Percentiles rank a stretch among this genome's conserved stretches.
These are phyloP conservation scores for Irpex sp. DNA, from an alignment of 1,284 basidiomycete genomes.

Conservation along the genomic window DNA sequence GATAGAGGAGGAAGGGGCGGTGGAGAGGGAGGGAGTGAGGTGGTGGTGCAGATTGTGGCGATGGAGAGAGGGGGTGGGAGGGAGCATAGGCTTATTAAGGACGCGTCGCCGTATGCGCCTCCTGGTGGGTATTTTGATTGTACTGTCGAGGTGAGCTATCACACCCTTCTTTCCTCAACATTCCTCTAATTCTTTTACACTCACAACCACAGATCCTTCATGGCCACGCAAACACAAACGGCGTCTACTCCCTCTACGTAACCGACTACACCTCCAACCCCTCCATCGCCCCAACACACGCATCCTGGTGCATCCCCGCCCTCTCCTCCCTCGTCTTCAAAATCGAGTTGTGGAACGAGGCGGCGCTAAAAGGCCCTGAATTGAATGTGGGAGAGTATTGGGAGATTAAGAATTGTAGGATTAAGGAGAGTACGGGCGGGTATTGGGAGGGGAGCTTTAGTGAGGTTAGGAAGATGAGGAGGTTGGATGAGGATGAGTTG, in stretches of 20 bases:
- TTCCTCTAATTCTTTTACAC: too few species aligned
- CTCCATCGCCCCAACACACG: slow-evolving; percentile 25
- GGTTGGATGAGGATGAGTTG: slow-evolving; percentile 36
- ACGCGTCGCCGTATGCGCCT: slow-evolving; percentile 37
- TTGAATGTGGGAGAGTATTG: slow-evolving; percentile 51
- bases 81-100: slow-evolving; percentile 46
- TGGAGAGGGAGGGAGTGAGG: slow-evolving; percentile 19
- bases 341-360: slow-evolving; percentile 53
- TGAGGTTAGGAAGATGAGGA: slow-evolving; percentile 38
- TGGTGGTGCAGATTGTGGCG: slow-evolving; percentile 17
- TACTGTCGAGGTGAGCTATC: slow-evolving; percentile 62
- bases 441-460: slow-evolving; percentile 48
- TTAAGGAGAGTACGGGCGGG: slow-evolving; percentile 34
- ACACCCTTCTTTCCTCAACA: too few species aligned
- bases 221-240: slow-evolving; percentile 31
- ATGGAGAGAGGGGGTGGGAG: slow-evolving; percentile 17
- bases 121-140: slow-evolving; percentile 56
- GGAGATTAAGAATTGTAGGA: slow-evolving; percentile 47
- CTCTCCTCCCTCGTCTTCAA: slow-evolving; percentile 42
- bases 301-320: slow-evolving; percentile 42
- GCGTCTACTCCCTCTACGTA: slow-evolving; percentile 49
- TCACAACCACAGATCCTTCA: too few species aligned
- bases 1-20: neutral
- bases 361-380: slow-evolving; percentile 31
- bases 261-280: slow-evolving; percentile 59